Conservation (phyloP, 2,329 filamentous ascomycete species). For the Plenodomus biglobosus region DNA sequence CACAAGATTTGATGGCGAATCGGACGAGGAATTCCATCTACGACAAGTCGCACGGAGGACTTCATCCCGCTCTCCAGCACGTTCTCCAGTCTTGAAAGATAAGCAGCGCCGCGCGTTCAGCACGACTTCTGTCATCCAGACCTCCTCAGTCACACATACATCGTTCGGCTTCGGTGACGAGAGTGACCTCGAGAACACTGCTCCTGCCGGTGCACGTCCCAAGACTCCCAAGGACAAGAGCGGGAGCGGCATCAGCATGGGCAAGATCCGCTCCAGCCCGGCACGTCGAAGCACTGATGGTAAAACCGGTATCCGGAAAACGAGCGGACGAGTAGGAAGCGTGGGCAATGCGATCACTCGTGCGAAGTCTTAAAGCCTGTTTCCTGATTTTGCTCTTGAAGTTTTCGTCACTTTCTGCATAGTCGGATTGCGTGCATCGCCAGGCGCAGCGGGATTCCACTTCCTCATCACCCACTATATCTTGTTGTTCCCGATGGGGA, state of each 20-base stretch:
- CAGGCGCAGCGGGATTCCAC: conserved; percentile 24
- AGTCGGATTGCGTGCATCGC: conserved; percentile 22
- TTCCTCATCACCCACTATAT: conserved; percentile 13
- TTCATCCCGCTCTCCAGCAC: conserved; percentile 62
- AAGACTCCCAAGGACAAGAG: conserved; percentile 51
- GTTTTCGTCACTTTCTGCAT: conserved; percentile 11
- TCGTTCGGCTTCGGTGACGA: conserved; percentile 44
- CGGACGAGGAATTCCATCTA: conserved; percentile 80
- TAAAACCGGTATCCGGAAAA: conserved; percentile 54
- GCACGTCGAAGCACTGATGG: conserved; percentile 50
- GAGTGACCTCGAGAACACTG: conserved; percentile 52
- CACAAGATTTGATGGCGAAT: conserved; percentile 64
- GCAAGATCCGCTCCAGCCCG: conserved; percentile 50
- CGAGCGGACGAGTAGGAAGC: conserved; percentile 54
- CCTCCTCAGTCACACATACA: conserved; percentile 35
- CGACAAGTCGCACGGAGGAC: conserved; percentile 64
- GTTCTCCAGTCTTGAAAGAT: conserved; percentile 59
- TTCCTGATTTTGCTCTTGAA: conserved; percentile 5
- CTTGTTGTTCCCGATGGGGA: conserved; percentile 9
- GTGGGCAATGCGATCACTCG: conserved; percentile 40
- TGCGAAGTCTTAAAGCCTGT: conserved; percentile 30
- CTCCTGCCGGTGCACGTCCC: conserved; percentile 38
- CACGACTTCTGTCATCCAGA: conserved; percentile 62
- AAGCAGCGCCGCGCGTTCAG: conserved; percentile 72
- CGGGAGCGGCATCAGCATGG: conserved; percentile 49